phyloP scores from a whole-genome alignment of 1,139 yeast species.

The Blastobotrys illinoisensis region DNA sequence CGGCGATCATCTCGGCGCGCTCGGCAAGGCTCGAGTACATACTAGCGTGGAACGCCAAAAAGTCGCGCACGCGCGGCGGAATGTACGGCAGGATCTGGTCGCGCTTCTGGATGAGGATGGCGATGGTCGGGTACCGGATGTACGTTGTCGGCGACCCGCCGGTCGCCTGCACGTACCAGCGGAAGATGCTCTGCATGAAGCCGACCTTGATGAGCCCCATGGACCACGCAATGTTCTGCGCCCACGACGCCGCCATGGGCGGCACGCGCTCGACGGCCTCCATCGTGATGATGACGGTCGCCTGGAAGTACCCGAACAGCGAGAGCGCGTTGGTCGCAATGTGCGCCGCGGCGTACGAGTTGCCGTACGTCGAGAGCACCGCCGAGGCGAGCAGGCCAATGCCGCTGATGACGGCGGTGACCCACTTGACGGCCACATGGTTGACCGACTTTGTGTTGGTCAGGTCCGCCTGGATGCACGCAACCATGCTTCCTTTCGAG shows the following conservation, averaged over 20 bases:
- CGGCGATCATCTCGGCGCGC: constrained; percentile 9
- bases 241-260: constrained; percentile 97
- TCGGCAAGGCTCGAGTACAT: constrained; percentile 1
- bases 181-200: constrained; percentile 80
- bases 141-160: constrained; percentile 84
- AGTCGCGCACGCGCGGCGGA: constrained; percentile 21
- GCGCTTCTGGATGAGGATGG: constrained; percentile 74
- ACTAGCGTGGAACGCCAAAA: constrained; percentile 13
- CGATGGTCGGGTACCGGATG: constrained; percentile 40
- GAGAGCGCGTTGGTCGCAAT: constrained; percentile 93
- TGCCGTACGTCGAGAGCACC: constrained; percentile 81
- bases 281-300: constrained; percentile 88
- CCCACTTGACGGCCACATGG: constrained; percentile 94
- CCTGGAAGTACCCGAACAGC: constrained; percentile 87
- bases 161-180: constrained; percentile 94
- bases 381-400: constrained; percentile 85
- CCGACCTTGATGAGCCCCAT: constrained; percentile 74
- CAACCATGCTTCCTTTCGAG: constrained; percentile 43
- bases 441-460: constrained; percentile 89
- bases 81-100: constrained; percentile 19
- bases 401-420: constrained; percentile 91
- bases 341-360: constrained; percentile 91
- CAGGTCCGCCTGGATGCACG: constrained; percentile 86
- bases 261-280: constrained; percentile 92
- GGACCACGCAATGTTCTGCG: constrained; percentile 94